Base-by-base conservation (phyloP, 1,139 yeast species). In the Saccharomyces pastorianus region DNA sequence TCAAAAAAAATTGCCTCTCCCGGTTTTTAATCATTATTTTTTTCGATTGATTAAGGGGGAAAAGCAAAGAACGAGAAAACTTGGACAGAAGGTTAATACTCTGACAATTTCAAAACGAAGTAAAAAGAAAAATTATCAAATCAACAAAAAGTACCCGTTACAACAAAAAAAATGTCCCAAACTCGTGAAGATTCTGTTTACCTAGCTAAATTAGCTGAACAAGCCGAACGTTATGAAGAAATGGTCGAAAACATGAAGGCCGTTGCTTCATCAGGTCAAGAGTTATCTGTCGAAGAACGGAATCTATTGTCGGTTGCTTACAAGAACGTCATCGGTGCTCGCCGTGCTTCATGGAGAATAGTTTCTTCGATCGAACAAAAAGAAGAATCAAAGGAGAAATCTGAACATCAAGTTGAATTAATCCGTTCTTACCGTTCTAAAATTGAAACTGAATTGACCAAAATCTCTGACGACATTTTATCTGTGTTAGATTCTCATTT, bases 201-300 rank as follows among this genome's bases (percentile, higher is more conserved):
- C 77, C 85, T 93, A 74, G 98, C 98, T 76, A 93, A 93, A 77
- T 87, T 93, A 75, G 97, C 98, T 69, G 99, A 93, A 79, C 98
- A 93, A 80, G 98, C 98, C 70, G 99, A 93, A 80, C 95, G 99
- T 77, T 93, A 93, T 74, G 99, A 93, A 78, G 99, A 95, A 78
- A 91, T 90, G 98, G 98, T 93, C 67, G 96, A 90, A 75, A 88
- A 88, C 78, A 93, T 93, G 98, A 91, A 91, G 76, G 88, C 89
- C 57, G 98, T 93, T 71, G 97, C 97, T 64, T 86, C 96, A 49
- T 82, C 95, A 50, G 97, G 96, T 61, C 91, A 89, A 75, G 98
- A 91, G 75, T 80, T 93, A 68, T 86, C 95, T 46, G 97, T 93
- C 63, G 99, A 93, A 77, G 99, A 93, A 79, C 91, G 99, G 76